These are phyloP conservation scores for Dictyostelium intermedium DNA, from an alignment of 78 protist species.

Conservation along the genomic window DNA sequence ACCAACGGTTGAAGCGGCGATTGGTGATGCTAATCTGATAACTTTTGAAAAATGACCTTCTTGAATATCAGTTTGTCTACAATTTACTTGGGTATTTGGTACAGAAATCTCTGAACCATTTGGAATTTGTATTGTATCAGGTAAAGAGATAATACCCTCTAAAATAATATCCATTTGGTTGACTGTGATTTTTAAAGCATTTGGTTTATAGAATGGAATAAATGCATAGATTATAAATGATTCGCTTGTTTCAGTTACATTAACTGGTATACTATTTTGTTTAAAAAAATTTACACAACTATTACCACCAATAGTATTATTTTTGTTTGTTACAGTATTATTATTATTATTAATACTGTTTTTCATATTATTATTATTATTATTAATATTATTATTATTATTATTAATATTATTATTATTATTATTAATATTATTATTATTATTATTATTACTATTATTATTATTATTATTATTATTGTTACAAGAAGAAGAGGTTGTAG, in stretches of 20 bases:
- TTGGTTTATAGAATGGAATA: constrained; percentile 69
- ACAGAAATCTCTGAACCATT: constrained; percentile 55
- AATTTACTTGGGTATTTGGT: not conserved
- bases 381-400: not conserved
- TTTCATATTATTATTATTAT: not conserved
- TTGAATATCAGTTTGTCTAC: constrained; percentile 53
- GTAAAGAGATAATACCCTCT: constrained; percentile 60
- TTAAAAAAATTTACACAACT: not conserved
- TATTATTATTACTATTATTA: not conserved
- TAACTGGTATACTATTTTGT: constrained; percentile 43
- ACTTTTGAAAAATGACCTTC: constrained; percentile 64
- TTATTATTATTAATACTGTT: not conserved
- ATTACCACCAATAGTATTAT: not conserved
- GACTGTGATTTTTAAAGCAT: constrained; percentile 50
- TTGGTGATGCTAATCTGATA: constrained; percentile 33
- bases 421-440: not conserved
- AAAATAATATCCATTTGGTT: constrained; percentile 74
- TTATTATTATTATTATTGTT: not conserved
- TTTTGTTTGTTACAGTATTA: not conserved
- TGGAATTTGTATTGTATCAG: constrained; percentile 61
- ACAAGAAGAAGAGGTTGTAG: not conserved
- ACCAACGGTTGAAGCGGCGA: constrained; percentile 60
- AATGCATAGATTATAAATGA: constrained; percentile 59
- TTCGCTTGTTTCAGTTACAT: constrained; percentile 48
- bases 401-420: not conserved